Conservation (phyloP, 371 early-diverging fungal species). For the Batkoa obscura region DNA sequence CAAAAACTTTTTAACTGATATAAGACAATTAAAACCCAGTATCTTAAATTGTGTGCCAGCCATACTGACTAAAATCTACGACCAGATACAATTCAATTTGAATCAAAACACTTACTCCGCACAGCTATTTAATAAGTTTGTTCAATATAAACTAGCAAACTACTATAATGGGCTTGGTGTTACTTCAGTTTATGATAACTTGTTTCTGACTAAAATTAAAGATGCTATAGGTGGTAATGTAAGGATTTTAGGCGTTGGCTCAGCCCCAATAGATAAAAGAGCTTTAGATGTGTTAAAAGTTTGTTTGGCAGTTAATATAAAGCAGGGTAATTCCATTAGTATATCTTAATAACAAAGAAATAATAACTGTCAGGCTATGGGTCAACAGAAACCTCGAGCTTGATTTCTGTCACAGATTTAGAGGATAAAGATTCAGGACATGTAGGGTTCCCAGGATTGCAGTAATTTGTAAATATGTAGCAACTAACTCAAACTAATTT, state of each 20-base stretch:
- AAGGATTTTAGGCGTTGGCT: slow-evolving; percentile 52
- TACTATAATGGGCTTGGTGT: slow-evolving; percentile 22
- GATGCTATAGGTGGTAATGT: slow-evolving; percentile 81
- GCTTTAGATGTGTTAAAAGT: slow-evolving; percentile 78
- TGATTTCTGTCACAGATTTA: background rate
- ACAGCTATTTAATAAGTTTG: slow-evolving; percentile 35
- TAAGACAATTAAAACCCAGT: slow-evolving; percentile 61
- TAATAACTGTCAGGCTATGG: slow-evolving; percentile 19
- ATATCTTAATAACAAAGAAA: slow-evolving; percentile 9
- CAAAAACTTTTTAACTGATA: slow-evolving; percentile 57
- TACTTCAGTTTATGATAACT: slow-evolving; percentile 70
- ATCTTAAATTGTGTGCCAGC: slow-evolving; percentile 76
- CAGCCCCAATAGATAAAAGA: slow-evolving; percentile 80
- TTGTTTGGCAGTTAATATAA: slow-evolving; percentile 37
- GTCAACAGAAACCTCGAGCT: background rate
- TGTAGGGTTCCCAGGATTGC: background rate
- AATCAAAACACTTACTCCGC: slow-evolving; percentile 31
- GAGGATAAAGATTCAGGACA: background rate
- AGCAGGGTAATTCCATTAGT: slow-evolving; percentile 16
- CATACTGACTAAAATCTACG: slow-evolving; percentile 74
- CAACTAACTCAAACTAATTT: background rate
- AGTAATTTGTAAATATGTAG: background rate
- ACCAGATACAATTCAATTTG: slow-evolving; percentile 46
- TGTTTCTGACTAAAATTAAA: slow-evolving; percentile 80
- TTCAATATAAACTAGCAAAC: slow-evolving; percentile 23